Percentiles rank a stretch among this genome's conserved stretches.
Evolutionary conservation across 2,329 filamentous ascomycete species (phyloP).

Genomic region (Fusarium austroafricanum): DNA sequence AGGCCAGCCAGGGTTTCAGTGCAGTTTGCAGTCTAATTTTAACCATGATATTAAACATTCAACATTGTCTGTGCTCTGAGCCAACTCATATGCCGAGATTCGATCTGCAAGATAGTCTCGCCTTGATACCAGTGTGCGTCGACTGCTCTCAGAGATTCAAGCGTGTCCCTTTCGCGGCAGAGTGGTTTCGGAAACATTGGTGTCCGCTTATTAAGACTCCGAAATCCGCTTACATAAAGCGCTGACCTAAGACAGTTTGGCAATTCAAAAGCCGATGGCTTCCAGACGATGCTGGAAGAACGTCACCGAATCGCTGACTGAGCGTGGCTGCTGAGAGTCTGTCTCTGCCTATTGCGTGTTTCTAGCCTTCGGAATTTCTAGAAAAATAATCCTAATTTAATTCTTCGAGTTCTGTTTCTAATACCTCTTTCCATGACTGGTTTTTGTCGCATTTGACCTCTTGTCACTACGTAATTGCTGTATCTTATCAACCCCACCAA

Average conservation of each 20-base stretch:
- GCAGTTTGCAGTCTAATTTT: slow-evolving; percentile 31
- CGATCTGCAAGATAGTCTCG: background rate
- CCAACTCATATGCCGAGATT: background rate
- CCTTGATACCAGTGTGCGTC: too few species aligned
- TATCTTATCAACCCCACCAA: slow-evolving; percentile 26
- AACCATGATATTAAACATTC: slow-evolving; percentile 22
- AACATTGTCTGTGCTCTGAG: slow-evolving; percentile 8
- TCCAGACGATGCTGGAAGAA: slow-evolving; percentile 44
- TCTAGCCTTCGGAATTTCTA: background rate
- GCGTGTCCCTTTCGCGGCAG: too few species aligned
- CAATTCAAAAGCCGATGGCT: slow-evolving; percentile 15
- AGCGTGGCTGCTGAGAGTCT: slow-evolving; percentile 31
- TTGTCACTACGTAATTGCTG: slow-evolving; percentile 14
- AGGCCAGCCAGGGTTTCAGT: slow-evolving; percentile 8
- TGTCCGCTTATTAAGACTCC: slow-evolving; percentile 10
- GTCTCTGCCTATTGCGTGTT: background rate
- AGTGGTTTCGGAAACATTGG: too few species aligned
- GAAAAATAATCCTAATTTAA: background rate
- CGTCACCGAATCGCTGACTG: slow-evolving; percentile 47
- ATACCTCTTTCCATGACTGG: background rate
- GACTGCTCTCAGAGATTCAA: too few species aligned
- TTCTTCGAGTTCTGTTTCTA: background rate
- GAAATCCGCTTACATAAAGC: slow-evolving; percentile 9
- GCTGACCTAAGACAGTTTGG: slow-evolving; percentile 5
- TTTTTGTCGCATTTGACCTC: background rate